A percentile compares a stretch with the other conserved stretches of the same genome.
Evolutionary conservation across 1,284 basidiomycete genomes (phyloP).

Genomic region (Sutorius eximius): DNA sequence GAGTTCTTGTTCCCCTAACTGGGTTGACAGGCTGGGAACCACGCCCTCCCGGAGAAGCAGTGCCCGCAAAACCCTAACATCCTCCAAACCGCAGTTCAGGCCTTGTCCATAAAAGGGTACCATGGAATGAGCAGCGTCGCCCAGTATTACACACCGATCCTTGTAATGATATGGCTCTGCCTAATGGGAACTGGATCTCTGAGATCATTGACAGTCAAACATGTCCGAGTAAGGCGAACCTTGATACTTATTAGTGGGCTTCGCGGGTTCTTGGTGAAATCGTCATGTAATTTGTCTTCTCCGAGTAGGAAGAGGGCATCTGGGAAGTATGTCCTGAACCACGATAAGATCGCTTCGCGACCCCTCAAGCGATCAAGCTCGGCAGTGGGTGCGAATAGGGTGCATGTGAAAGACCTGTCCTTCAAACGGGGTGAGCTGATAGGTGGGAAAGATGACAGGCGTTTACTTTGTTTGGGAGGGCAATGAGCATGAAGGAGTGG

Average conservation of each 20-base stretch:
- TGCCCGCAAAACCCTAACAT: constrained; percentile 86
- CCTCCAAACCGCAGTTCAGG: constrained; percentile 96
- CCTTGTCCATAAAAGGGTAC: constrained; percentile 99
- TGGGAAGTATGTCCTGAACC: constrained; percentile 86
- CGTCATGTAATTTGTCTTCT: constrained; percentile 69
- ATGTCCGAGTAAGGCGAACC: constrained; percentile 48
- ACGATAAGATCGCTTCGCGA: constrained; percentile 61
- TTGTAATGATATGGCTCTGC: constrained; percentile 88
- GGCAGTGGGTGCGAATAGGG: constrained; percentile 86
- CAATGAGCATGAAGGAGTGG: constrained; percentile 98
- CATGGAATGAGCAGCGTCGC: constrained; percentile 97
- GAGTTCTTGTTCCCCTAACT: constrained; percentile 37
- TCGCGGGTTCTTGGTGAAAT: constrained; percentile 82
- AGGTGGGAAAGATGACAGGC: constrained; percentile 30
- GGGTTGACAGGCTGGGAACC: constrained; percentile 36
- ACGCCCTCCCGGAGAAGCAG: constrained; percentile 74
- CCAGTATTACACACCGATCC: constrained; percentile 85
- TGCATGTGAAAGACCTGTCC: constrained; percentile 89
- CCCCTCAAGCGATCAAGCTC: constrained; percentile 72
- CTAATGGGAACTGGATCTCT: constrained; percentile 43
- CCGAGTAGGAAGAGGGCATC: constrained; percentile 87
- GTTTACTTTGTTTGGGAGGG: constrained; percentile 89
- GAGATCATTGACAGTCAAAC: constrained; percentile 10
- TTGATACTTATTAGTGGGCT: constrained; percentile 90
- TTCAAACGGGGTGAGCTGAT: constrained; percentile 32